phyloP scores from a whole-genome alignment of 2,329 filamentous ascomycete genomes.

The Nemania serpens region DNA sequence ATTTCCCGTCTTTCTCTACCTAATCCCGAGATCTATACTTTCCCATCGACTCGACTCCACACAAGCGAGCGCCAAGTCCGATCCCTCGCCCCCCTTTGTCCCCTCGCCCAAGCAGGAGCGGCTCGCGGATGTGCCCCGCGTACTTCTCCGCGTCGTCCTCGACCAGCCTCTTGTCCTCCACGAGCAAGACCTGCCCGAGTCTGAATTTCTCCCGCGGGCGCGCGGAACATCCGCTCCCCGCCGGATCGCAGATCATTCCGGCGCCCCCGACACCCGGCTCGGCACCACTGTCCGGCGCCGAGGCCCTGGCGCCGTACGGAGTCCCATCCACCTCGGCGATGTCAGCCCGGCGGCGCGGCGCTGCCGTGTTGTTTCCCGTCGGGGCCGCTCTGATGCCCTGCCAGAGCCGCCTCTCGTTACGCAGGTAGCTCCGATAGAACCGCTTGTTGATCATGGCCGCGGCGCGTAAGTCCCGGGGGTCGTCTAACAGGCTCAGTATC shows the following conservation, averaged over 20 bases:
- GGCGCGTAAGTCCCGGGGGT: slow-evolving; percentile 49
- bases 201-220: slow-evolving; percentile 9
- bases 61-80: too few relatives aligned
- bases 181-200: slow-evolving; percentile 2
- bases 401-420: slow-evolving; percentile 11
- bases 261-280: too few relatives aligned
- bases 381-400: not conserved
- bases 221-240: not conserved
- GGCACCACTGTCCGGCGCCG: too few relatives aligned
- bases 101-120: not conserved
- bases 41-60: too few relatives aligned
- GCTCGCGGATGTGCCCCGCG: not conserved
- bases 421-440: slow-evolving; percentile 43
- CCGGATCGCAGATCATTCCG: too few relatives aligned
- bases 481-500: slow-evolving; percentile 48
- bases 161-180: slow-evolving; percentile 15
- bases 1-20: too few relatives aligned
- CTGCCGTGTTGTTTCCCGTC: too few relatives aligned
- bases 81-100: not conserved
- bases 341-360: not conserved
- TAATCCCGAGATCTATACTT: too few relatives aligned
- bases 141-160: slow-evolving; percentile 16
- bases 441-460: slow-evolving; percentile 48
- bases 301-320: too few relatives aligned
- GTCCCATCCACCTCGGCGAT: slow-evolving; percentile 5